Evolutionary conservation across 2,329 filamentous ascomycete species (phyloP), one percentile per base, ranked within the genome.

Genomic region (Nemania sp.): DNA sequence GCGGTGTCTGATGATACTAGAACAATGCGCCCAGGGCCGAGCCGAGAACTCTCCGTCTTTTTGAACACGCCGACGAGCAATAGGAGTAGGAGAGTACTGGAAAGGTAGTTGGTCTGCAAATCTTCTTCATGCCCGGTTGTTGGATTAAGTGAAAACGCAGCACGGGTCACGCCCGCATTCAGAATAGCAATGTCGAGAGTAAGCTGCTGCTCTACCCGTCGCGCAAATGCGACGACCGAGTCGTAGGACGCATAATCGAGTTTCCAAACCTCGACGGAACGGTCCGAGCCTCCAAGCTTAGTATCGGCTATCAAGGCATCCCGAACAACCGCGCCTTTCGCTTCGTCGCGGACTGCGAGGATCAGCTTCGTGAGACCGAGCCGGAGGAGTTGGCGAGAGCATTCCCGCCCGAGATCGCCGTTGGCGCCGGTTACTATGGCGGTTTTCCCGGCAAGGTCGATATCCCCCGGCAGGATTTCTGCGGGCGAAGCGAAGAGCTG

Each of bases 371-470:
- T 43, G 7, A 68, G 62, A 1, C 64, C 63, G 0, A 72, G 65
- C 5, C 49, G 45, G 28, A 67, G 64, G 15, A 70, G 64, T 44
- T 73, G 67, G 4, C 64, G 60, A 5, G 64, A 66, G 12, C 66
- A 61, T 59, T 72, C 70, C 2, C 69, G 52, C 3, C 70, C 70
- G 1, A 73, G 44, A 6, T 70, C 70, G 2, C 53, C 61, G 44
- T 72, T 73, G 12, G 66, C 61, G 5, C 70, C 72, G 1, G 69
- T 71, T 9, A 72, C 54, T 30, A 72, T 59, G n/a, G 69, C 42
- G 2, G 61, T 61, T 37, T 60, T 49, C 0, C 54, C 51, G 1
- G 3, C 23, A 3, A 48, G 39, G 19, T 48, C 23, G 2, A 36
- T 34, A 14, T 53, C 56, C 7, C 31, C 8, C 2, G 15, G 22